Base-by-base conservation (phyloP, 192 early-diverging fungal species). In the Bifiguratus adelaidae region DNA sequence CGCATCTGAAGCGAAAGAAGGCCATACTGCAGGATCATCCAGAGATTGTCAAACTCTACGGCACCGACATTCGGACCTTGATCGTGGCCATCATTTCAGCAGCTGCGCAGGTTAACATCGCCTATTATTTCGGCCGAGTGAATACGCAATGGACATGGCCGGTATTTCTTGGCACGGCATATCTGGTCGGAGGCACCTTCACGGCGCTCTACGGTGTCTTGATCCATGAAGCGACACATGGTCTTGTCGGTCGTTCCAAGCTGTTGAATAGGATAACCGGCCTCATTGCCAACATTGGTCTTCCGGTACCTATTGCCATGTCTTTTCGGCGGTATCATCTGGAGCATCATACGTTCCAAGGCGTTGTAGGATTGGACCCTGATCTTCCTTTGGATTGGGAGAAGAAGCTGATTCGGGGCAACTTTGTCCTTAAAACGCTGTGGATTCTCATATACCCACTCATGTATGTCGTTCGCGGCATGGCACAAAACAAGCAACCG, bases 261-360 rank as follows among this genome's bases (percentile, higher is more conserved):
- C 70, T 81, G 47, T 58, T 81, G 37, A 95, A 97, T 76, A 79
- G 88, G 46, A 66, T 84, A 48, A 73, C 88, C 3, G 90, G 86
- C 8, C 66, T 88, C 46, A 48, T 89, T 18, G 88, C 82, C 49
- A 97, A 97, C 73, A 73, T 94, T 37, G 78, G 80, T 47, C 79
- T 97, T 50, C 81, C 81, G 1, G 78, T 85, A 6, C 85, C 85
- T 4, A 73, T 88, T 22, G 82, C 83, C 16, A 74, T 77, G 57
- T 88, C 85, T 16, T 88, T 88, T 70, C 81, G 85, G 41, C 72
- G 84, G 3, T 86, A 87, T 56, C 94, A 97, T 65, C 71, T 95
- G 47, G 94, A 95, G 63, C 94, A 97, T 63, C 94, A 97, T 70
- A 86, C 87, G n/a, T 93, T 81, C 68, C 91, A 95, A 68, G 94